Base-by-base conservation (phyloP, 176 grass and related monocot genomes). In the Phoenix dactylifera region DNA sequence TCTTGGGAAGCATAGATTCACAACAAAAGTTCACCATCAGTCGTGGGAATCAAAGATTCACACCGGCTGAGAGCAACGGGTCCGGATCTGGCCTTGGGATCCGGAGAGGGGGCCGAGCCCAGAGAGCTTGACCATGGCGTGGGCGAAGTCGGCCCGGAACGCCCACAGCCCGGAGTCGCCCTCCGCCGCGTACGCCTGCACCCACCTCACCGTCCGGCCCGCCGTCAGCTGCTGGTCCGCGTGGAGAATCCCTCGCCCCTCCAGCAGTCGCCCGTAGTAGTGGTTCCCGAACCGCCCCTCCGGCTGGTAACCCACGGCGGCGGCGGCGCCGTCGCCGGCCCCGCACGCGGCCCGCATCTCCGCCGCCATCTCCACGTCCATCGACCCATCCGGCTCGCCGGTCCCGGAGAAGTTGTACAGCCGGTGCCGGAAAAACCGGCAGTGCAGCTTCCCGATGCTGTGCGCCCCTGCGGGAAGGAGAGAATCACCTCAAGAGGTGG, bases 141-240 rank as follows among this genome's bases (percentile, higher is more conserved):
- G 78, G 55, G 78, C 69, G 19, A 86, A 86, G 59, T 86, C 83
- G 63, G 69, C 65, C 6, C 69, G 83, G 65, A 74, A 86, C 28
- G 28, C n/a, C 64, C 58, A 54, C 65, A 77, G 69, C 17, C 83
- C 78, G 15, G 35, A 44, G 35, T 56, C 68, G 22, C 23, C 15
- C 51, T 59, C 69, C 17, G 69, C 55, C 55, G 83, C 77, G 70
- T 81, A 86, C 17, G 54, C 55, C 35, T 74, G 78, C 65, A 81
- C 83, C 83, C 74, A 86, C 39, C 78, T 50, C 64, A 86, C 74
- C 10, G 83, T 86, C 59, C 78, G 80, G 32, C 83, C 83, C 7
- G 83, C 83, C 18, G 83, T 86, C 49, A 86, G 78, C 83, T 86
- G 78, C 78, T 86, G 83, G 76, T 86, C 83, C 25, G 83, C 52